These are phyloP conservation scores for Sporodiniella umbellata DNA, from an alignment of 371 early-diverging fungal species.

Conservation along the genomic window DNA sequence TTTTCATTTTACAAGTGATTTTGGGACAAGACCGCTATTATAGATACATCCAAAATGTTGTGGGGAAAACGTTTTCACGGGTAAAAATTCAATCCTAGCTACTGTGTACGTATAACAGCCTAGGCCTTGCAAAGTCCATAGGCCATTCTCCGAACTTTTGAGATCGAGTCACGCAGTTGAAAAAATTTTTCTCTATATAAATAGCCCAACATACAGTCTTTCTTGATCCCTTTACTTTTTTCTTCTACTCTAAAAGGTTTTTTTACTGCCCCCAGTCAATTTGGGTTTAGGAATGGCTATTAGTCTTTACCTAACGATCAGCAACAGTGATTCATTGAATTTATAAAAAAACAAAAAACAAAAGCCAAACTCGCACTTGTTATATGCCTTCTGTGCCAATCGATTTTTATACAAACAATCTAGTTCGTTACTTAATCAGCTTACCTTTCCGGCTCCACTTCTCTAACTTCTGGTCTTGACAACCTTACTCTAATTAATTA, in stretches of 20 bases:
- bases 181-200: conserved; percentile 3
- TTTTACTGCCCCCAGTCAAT: not conserved
- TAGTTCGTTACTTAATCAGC: conserved; percentile 41
- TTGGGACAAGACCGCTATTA: too few relatives aligned
- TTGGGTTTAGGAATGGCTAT: conserved; percentile 27
- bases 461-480: conserved; percentile 51
- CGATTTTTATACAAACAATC: conserved; percentile 34
- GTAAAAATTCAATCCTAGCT: too few relatives aligned
- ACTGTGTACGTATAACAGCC: too few relatives aligned
- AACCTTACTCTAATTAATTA: conserved; percentile 24
- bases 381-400: conserved; percentile 33
- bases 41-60: too few relatives aligned
- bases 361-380: conserved; percentile 1
- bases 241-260: not conserved
- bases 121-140: too few relatives aligned
- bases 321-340: conserved; percentile 21
- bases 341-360: conserved; percentile 14
- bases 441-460: conserved; percentile 50
- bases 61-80: too few relatives aligned
- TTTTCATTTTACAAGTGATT: too few relatives aligned
- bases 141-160: too few relatives aligned
- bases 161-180: not conserved
- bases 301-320: conserved; percentile 12
- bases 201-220: not conserved
- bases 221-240: not conserved